phyloP scores from a whole-genome alignment of 2,329 filamentous ascomycete genomes.

The Conoideocrella luteorostrata region DNA sequence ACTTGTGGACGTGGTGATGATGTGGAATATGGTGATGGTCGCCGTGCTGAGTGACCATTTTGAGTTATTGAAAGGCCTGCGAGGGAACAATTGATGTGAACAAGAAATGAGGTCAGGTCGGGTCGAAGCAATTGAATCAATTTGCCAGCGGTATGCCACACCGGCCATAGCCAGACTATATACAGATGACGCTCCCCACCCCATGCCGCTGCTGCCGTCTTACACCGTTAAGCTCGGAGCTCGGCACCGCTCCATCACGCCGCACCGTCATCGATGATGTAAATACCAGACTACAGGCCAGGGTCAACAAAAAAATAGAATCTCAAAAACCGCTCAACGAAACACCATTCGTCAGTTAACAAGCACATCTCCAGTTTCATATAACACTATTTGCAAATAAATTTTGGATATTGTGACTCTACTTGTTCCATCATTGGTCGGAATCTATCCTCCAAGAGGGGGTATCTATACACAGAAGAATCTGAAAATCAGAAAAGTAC shows the following conservation, averaged over 20 bases:
- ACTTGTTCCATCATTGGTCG: constrained; percentile 2
- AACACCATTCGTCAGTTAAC: too few relatives aligned
- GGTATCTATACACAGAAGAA: constrained; percentile 7
- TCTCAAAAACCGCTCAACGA: too few relatives aligned
- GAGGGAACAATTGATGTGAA: background rate
- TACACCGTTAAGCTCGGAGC: background rate
- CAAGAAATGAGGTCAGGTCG: background rate
- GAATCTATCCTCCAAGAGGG: constrained; percentile 1
- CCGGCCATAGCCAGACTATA: too few relatives aligned
- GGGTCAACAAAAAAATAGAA: too few relatives aligned
- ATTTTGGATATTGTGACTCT: background rate
- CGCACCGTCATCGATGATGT: constrained; percentile 18
- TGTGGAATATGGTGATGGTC: constrained; percentile 46
- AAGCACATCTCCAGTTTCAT: too few relatives aligned
- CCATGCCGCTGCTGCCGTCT: background rate
- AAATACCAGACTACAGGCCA: constrained; percentile 1
- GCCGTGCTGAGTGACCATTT: constrained; percentile 44
- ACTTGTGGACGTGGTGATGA: constrained; percentile 40
- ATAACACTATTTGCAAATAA: background rate
- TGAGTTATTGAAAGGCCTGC: constrained; percentile 15
- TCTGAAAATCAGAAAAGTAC: background rate
- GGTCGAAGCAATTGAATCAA: background rate
- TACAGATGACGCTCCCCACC: too few relatives aligned
- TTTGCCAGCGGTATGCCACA: too few relatives aligned
- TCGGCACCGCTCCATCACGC: constrained; percentile 1